Conservation (phyloP, 176 grass and related monocot genomes). For the Oryza rufipogon region DNA sequence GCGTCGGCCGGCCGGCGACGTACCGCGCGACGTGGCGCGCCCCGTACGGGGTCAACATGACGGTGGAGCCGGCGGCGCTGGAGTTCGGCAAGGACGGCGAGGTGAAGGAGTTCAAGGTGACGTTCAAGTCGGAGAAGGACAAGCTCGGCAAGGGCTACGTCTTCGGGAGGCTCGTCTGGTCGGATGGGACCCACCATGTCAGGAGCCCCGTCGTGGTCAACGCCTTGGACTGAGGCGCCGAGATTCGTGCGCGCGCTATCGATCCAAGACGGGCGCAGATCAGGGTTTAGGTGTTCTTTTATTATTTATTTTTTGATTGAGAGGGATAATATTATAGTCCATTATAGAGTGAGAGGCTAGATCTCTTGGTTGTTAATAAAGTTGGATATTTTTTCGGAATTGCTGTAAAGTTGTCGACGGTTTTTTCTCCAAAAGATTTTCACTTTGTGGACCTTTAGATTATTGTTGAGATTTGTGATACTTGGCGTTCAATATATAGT, state of each 20-base stretch:
- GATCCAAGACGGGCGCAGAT: neutral
- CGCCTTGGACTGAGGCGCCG: conserved; percentile 44
- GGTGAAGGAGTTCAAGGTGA: conserved; percentile 60
- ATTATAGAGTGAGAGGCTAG: neutral
- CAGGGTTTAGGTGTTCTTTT: neutral
- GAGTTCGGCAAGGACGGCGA: conserved; percentile 55
- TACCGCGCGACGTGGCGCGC: conserved; percentile 52
- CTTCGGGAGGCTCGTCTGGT: conserved; percentile 77
- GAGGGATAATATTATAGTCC: too few relatives aligned
- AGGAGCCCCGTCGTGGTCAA: conserved; percentile 70
- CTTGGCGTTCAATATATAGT: too few relatives aligned
- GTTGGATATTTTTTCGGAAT: neutral
- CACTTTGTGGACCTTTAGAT: too few relatives aligned
- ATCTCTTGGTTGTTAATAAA: neutral
- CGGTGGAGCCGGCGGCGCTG: conserved; percentile 48
- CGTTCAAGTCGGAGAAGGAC: conserved; percentile 39
- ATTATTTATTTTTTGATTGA: neutral
- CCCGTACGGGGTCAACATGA: conserved; percentile 47
- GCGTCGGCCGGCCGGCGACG: conserved; percentile 52
- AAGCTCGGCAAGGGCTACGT: conserved; percentile 53
- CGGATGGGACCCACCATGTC: conserved; percentile 69
- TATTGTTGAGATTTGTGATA: too few relatives aligned
- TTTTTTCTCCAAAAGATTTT: too few relatives aligned
- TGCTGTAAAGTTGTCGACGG: too few relatives aligned
- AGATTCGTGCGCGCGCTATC: neutral